Evolutionary conservation across 495 filamentous ascomycete genomes (phyloP), one percentile per base, ranked within the genome.

Genomic region (Rusavskia elegans): DNA sequence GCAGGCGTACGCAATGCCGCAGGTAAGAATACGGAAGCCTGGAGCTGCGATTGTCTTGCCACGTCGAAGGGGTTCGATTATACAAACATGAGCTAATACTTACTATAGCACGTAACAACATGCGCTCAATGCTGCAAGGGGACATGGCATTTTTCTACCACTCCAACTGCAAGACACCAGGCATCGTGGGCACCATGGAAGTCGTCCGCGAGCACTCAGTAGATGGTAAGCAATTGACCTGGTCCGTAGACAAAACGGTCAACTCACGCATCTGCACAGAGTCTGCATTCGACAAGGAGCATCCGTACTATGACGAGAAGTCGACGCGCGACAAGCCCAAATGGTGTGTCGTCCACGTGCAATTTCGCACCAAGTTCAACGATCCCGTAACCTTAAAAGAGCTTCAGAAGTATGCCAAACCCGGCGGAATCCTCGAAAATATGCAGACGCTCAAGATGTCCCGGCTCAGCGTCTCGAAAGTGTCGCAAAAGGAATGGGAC

Each of bases 101-200:
- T 46, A 14, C 11, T 48, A 52, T 60, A 70, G 87, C 89, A 16
- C 76, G 84, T 38, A 95, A 95, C 61, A 86, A 95, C 63, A 80
- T 98, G 63, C 79, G 83, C 2, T 73, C 80, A 5, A 98, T 97
- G 92, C 87, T 84, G 64, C 78, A 81, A 57, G 90, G 92, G 39
- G 92, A 98, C 56, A 70, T 85, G 41, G 89, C 88, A 36, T 95
- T 98, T 69, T 96, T 98, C 71, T 98, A 98, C 63, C 90, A 95
- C 68, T 90, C 84, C n/a, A 93, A 89, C 61, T 89, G 84, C 69
- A 94, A 92, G 66, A 75, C 80, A 30, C 89, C 92, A 0, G 90
- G 87, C 3, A 85, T 98, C 48, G 89, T 82, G 5, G 92, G 92
- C n/a, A 78, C 83, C 8, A 93, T 96, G 86, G 85, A 94, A 65